Base-by-base conservation (phyloP, 805 yeast species). In the Candida tallmaniae region DNA sequence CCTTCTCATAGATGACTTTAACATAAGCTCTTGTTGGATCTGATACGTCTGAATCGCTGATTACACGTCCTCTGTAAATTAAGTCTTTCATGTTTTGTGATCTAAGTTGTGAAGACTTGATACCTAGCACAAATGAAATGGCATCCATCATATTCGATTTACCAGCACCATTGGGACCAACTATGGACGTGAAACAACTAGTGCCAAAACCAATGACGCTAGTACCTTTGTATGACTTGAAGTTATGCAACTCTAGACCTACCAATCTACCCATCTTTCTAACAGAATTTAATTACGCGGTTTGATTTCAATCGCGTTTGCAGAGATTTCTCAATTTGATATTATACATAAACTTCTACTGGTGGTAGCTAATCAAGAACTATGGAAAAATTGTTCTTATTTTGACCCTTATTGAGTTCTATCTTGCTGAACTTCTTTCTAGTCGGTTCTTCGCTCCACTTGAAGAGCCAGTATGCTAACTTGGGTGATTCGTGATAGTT, bases 101-200 rank as follows among this genome's bases (percentile, higher is more conserved):
- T 47, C 98, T 73, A 39, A 93, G 66, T 37, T 84, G 89, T 12
- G 70, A 61, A 14, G 87, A 74, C 46, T 82, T 68, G 31, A 90
- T 78, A 17, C 98, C 98, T 23, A 93, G 69, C 6, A 90, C 97
- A 57, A 93, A 93, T 14, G 96, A 82, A 29, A 93, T 83, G 23
- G 98, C 97, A 56, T 93, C 98, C 83, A 93, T 89, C 78, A 93
- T 83, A 53, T 93, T 93, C 27, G 96, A 84, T 62, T 93, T 93
- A 6, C 98, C 98, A 1, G 97, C 83, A 22, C 98, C 98, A 68
- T 93, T 93, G n/a, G 97, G 97, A 1, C 98, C 98, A 38, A 93
- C 84, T 42, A 93, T 85, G 29, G 95, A 81, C 1, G 96, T 86
- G 64, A 93, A 93, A 40, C 73, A 69, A 0, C 89, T 75, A 9